These are phyloP conservation scores for Sporothrix mexicana DNA, from an alignment of 2,329 filamentous ascomycete genomes.

Conservation along the genomic window DNA sequence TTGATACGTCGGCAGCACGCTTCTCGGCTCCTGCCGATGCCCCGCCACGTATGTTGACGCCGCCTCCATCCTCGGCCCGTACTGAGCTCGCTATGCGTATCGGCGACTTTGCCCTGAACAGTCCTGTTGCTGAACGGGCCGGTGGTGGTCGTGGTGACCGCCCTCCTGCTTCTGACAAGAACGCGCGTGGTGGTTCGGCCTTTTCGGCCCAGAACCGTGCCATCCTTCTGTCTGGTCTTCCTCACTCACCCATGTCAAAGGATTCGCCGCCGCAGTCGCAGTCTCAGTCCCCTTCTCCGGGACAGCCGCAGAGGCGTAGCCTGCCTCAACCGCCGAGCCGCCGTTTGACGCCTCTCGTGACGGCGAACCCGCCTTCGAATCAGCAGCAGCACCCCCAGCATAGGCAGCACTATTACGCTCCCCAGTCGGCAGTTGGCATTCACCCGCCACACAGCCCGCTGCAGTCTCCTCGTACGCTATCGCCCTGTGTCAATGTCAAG, in stretches of 20 bases:
- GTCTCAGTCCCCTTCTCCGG: constrained; percentile 7
- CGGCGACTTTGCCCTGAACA: constrained; percentile 31
- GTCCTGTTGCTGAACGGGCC: constrained; percentile 19
- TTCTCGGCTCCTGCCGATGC: background rate
- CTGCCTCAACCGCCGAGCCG: background rate
- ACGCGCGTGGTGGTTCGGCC: background rate
- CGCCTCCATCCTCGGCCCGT: constrained; percentile 31
- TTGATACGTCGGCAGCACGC: constrained; percentile 5
- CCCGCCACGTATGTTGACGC: constrained; percentile 31
- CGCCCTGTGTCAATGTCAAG: constrained; percentile 37
- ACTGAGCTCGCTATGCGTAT: constrained; percentile 33
- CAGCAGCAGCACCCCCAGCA: background rate
- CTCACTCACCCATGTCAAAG: constrained; percentile 28
- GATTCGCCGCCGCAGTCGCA: constrained; percentile 15
- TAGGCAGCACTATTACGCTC: background rate
- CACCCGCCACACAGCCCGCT: constrained; percentile 8
- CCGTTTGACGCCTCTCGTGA: constrained; percentile 34
- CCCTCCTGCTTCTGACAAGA: constrained; percentile 12
- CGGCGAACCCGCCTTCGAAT: background rate
- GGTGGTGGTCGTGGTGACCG: background rate
- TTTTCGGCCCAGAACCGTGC: constrained; percentile 36
- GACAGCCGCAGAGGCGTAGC: background rate
- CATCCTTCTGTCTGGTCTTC: constrained; percentile 35
- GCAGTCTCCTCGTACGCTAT: constrained; percentile 34
- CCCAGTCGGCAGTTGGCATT: background rate